Percentiles rank a stretch among this genome's conserved stretches.
These are phyloP conservation scores for Plantago lanceolata DNA, from an alignment of 305 asterid genomes.

Conservation along the genomic window DNA sequence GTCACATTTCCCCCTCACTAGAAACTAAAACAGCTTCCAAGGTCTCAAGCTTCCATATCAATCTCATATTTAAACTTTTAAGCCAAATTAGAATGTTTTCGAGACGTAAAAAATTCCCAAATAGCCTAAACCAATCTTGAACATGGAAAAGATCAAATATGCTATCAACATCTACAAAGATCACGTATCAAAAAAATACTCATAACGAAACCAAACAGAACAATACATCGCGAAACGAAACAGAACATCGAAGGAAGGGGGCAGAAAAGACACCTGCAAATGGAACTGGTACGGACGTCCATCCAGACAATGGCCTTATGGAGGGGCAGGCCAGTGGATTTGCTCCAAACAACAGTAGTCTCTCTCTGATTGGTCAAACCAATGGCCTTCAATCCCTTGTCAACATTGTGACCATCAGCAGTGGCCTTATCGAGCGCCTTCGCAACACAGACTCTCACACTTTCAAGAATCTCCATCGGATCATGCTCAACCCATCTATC, in stretches of 20 bases:
- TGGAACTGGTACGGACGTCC: conserved; percentile 84
- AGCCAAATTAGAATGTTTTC: too few species aligned
- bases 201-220: background rate
- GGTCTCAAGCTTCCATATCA: too few species aligned
- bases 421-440: conserved; percentile 89
- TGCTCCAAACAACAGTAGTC: conserved; percentile 94
- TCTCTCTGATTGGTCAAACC: conserved; percentile 97
- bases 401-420: conserved; percentile 74
- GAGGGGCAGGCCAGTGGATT: conserved; percentile 83
- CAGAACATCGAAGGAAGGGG: background rate
- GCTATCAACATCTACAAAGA: background rate
- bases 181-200: background rate
- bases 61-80: too few species aligned
- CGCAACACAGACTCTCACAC: conserved; percentile 67
- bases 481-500: conserved; percentile 95
- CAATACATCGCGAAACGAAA: background rate
- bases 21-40: background rate
- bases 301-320: conserved; percentile 94
- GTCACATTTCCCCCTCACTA: too few species aligned
- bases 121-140: too few species aligned
- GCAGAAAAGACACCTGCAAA: conserved; percentile 54
- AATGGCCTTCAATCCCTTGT: conserved; percentile 73
- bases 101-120: too few species aligned
- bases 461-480: conserved; percentile 83
- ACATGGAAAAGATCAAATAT: too few species aligned